Evolutionary conservation across 768 basidiomycete species (phyloP), one percentile per base, ranked within the genome.

Genomic region (Lentinula raphanica): DNA sequence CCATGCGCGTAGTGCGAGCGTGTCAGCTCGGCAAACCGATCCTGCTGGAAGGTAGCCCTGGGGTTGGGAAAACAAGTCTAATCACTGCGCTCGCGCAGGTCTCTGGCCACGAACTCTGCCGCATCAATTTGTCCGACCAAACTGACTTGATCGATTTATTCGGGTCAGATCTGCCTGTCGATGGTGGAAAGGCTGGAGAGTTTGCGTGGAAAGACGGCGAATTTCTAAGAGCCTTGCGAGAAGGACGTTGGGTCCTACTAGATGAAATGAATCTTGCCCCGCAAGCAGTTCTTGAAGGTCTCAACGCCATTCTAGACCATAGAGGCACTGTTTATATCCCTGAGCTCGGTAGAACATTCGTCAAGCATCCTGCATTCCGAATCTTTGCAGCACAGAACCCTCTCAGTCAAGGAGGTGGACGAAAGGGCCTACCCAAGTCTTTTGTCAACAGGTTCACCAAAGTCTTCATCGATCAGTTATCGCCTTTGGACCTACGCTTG

Each of bases 261-360:
- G 97, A 99, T 67, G 97, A 99, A 70, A 98, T 99, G 97, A 99
- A 99, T 67, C 80, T 99, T 38, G 96, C 96, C 0, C 92, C 96
- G 29, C 96, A 99, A 67, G 88, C 97, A 0, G 88, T 99, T 4
- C 83, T 99, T 1, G 97, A 99, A 73, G 97, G 97, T 28, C 82
- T 99, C 39, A 99, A 99, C 67, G 94, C 97, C 1, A 85, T 96
- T 9, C 74, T 99, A 29, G 97, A 99, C 71, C 96, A 98, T 71
- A 86, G 97, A 53, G 96, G 97, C 28, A 85, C 88, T 1, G 93
- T 97, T 25, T 98, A 87, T 71, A 88, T 99, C 40, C 97, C 97
- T 2, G 97, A 98, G 68, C 83, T 99, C 11, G 92, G 90, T 44
- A 86, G 91, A 53, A 86, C 90, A 9, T 99, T 98, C 72, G 73